Conservation (phyloP, 1,284 basidiomycete species). For the Ganoderma multipileum region DNA sequence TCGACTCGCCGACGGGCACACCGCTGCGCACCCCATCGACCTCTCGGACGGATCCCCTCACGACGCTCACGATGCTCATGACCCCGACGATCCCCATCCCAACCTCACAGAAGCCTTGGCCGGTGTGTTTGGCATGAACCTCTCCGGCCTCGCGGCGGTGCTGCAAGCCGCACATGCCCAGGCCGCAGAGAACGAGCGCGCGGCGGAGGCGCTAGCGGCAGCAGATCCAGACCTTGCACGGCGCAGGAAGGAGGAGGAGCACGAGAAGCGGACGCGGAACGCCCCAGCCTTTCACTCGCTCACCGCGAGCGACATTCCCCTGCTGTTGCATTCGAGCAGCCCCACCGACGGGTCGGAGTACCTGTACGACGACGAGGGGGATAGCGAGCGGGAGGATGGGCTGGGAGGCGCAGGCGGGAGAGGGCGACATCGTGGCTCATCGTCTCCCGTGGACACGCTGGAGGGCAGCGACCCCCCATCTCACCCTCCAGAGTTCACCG, state of each 20-base stretch:
- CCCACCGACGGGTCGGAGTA: constrained; percentile 63
- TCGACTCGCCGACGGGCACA: constrained; percentile 21
- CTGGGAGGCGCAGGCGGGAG: constrained; percentile 29
- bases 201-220: constrained; percentile 49
- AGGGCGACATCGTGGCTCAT: constrained; percentile 32
- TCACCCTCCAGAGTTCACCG: constrained; percentile 49
- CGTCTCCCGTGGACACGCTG: constrained; percentile 29
- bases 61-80: constrained; percentile 7
- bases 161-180: constrained; percentile 77
- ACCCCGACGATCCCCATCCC: constrained; percentile 19
- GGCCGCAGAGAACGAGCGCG: constrained; percentile 55
- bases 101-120: constrained; percentile 24
- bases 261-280: constrained; percentile 64
- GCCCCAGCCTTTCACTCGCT: constrained; percentile 81
- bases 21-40: constrained; percentile 18
- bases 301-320: constrained; percentile 48
- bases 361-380: constrained; percentile 48
- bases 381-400: constrained; percentile 37
- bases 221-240: constrained; percentile 49
- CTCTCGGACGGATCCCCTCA: constrained; percentile 8
- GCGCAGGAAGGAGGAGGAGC: constrained; percentile 50
- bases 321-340: constrained; percentile 28
- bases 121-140: constrained; percentile 51
- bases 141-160: constrained; percentile 72
- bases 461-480: constrained; percentile 21